Evolutionary conservation across 129 eudicot genomes (phyloP), one percentile per base, ranked within the genome.

Genomic region (Gnaphalium uliginosum): DNA sequence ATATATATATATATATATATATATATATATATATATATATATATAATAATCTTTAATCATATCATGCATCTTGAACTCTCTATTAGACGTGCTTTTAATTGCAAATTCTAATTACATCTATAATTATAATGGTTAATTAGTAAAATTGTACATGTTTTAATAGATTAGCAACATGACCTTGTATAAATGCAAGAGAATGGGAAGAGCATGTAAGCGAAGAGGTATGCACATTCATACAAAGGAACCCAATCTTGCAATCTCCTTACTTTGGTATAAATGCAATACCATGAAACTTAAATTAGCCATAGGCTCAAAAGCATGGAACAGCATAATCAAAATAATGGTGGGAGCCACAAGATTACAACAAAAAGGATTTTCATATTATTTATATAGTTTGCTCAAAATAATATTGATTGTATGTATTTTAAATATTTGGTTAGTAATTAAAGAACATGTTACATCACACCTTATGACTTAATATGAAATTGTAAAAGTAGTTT

Each of bases 341-440:
- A 78, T 33, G 72, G 73, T 22, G 60, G 76, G 60, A 68, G 59
- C 32, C 74, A 71, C 61, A 70, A 35, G 61, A 37, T 54, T 32
- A 19, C 83, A n/a, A 65, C 59, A 26, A 85, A 78, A 73, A 78
- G 89, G 86, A 4, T 43, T 43, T 43, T 13, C 4, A 10, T 7
- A 10, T 13, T 10, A 9, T 10, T 43, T 43, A 13, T 43, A 43
- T 43, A 43, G 5, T 43, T 43, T 13, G 51, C 51, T 43, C 5
- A 43, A 43, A 43, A 43, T 13, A 43, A 43, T 43, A 43, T 11
- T 13, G 51, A 43, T 43, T 43, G 18, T 13, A 43, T 43, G 51
- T 43, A 43, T 13, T 43, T 13, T 13, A 43, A 18, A 43, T 43
- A 43, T 43, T 43, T 11, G 5, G 51, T 43, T 37, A 0, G 17